Conservation (phyloP, 2,329 filamentous ascomycete species). For the Bipolaris victoriae region DNA sequence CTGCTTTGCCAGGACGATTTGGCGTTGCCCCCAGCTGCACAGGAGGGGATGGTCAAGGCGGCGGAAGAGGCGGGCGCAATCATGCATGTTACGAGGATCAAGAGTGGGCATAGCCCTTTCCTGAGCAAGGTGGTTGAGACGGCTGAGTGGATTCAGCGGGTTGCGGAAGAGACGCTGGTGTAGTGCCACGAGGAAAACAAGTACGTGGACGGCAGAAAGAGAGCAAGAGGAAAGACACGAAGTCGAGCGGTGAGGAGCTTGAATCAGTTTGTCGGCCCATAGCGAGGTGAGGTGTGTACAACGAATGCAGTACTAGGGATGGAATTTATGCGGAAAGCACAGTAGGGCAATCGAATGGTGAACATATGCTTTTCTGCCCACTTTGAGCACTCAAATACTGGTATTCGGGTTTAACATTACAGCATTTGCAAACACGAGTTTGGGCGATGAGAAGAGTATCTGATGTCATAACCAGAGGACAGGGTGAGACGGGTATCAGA, state of each 20-base stretch:
- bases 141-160: conserved; percentile 40
- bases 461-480: background rate
- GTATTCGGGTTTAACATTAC: background rate
- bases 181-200: background rate
- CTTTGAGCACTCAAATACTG: background rate
- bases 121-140: conserved; percentile 47
- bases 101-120: conserved; percentile 52
- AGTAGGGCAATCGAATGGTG: background rate
- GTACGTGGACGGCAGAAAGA: too few relatives aligned
- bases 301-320: background rate
- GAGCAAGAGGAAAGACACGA: background rate
- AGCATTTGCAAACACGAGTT: background rate
- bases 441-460: background rate
- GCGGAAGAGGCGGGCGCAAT: conserved; percentile 37
- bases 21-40: conserved; percentile 38
- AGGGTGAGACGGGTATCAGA: background rate
- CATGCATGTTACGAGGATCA: conserved; percentile 40
- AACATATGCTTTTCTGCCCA: background rate
- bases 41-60: conserved; percentile 41
- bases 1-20: conserved; percentile 48
- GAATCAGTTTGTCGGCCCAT: background rate
- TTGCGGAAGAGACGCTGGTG: conserved; percentile 24
- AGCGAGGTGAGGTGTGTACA: background rate
- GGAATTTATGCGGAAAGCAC: background rate
- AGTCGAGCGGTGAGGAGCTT: background rate